A percentile compares a stretch with the other conserved stretches of the same genome.
Evolutionary conservation across 1,284 basidiomycete genomes (phyloP).

Genomic region (Ceratobasidium sp.): DNA sequence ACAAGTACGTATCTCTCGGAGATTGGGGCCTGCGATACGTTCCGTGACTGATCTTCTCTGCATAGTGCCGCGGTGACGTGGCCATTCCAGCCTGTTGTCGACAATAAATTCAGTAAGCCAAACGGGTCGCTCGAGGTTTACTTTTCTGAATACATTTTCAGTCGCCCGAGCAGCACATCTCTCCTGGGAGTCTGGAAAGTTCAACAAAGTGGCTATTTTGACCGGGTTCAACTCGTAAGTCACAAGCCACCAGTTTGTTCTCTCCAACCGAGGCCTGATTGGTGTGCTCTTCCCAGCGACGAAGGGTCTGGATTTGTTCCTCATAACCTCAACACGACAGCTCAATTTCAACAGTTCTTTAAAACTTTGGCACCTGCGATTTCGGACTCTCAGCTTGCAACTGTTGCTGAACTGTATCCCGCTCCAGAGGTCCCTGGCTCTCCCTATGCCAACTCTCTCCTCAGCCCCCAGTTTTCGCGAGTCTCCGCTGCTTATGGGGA

Average conservation of each 20-base stretch:
- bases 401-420: slow-evolving; percentile 26
- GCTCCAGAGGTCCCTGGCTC: slow-evolving; percentile 28
- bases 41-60: not conserved
- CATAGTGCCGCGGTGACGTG: slow-evolving; percentile 18
- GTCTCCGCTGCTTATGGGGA: slow-evolving; percentile 30
- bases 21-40: not conserved
- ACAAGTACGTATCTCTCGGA: slow-evolving; percentile 5
- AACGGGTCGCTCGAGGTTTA: not conserved
- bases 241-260: no score
- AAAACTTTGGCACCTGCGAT: slow-evolving; percentile 22
- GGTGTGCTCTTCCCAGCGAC: not conserved
- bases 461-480: slow-evolving; percentile 32
- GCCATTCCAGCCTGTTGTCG: slow-evolving; percentile 40
- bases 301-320: slow-evolving; percentile 32
- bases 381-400: slow-evolving; percentile 24
- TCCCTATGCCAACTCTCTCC: slow-evolving; percentile 29
- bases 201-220: slow-evolving; percentile 37
- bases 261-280: not conserved
- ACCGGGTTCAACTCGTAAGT: slow-evolving; percentile 39
- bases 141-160: not conserved
- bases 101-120: slow-evolving; percentile 33
- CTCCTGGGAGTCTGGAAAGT: slow-evolving; percentile 33
- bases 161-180: slow-evolving; percentile 19
- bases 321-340: slow-evolving; percentile 24
- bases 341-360: slow-evolving; percentile 30